phyloP scores from a whole-genome alignment of 1,139 yeast species.

The Waltiozyma sp. region DNA sequence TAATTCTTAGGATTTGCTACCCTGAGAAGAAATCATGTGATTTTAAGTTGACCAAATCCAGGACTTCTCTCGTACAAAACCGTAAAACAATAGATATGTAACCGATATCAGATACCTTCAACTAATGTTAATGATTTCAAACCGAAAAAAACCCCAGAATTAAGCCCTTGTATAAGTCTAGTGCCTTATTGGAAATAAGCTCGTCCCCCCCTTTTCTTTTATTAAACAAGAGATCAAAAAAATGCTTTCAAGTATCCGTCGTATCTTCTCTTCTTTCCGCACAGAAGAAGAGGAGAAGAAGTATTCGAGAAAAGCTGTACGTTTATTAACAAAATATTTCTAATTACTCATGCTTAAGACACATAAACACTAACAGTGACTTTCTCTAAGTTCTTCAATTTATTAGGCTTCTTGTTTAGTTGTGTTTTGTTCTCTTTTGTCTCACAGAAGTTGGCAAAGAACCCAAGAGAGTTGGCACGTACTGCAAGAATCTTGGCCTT shows the following conservation, averaged over 20 bases:
- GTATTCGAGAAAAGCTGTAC: constrained; percentile 61
- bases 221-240: not conserved
- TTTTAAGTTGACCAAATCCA: too few relatives aligned
- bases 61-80: too few relatives aligned
- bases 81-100: too few relatives aligned
- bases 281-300: constrained; percentile 78
- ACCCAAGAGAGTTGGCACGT: constrained; percentile 15
- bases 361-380: not conserved
- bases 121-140: too few relatives aligned
- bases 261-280: constrained; percentile 72
- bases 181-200: too few relatives aligned
- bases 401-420: constrained; percentile 70
- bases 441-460: constrained; percentile 49
- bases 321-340: constrained; percentile 10
- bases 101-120: too few relatives aligned
- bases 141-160: too few relatives aligned
- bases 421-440: constrained; percentile 74
- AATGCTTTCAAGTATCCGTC: constrained; percentile 37
- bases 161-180: too few relatives aligned
- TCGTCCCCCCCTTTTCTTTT: too few relatives aligned
- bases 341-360: too few relatives aligned
- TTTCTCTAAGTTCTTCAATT: constrained; percentile 44
- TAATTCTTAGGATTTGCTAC: too few relatives aligned
- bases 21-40: too few relatives aligned
- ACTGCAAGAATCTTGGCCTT: constrained; percentile 14